phyloP scores from a whole-genome alignment of 257 asterid species.

The Buddleja alternifolia region DNA sequence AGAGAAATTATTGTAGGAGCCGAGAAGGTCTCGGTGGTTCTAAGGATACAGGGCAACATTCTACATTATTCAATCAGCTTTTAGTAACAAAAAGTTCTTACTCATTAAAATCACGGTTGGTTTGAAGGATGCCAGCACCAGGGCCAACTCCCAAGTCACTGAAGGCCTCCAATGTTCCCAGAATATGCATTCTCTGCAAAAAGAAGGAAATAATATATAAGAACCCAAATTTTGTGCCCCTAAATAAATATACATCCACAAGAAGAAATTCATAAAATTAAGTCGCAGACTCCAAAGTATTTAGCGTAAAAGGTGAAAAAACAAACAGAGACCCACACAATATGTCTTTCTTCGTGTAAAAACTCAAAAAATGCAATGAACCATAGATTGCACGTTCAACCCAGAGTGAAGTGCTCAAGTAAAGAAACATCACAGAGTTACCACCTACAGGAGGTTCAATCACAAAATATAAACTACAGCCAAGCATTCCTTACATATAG shows the following conservation, averaged over 20 bases:
- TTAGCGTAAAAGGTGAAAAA: neutral
- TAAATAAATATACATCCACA: constrained; percentile 12
- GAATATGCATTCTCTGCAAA: constrained; percentile 76
- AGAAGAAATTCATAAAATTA: neutral
- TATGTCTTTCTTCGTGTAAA: constrained; percentile 8
- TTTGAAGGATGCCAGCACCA: constrained; percentile 50
- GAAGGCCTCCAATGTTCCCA: constrained; percentile 82
- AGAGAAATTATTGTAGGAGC: too few species aligned
- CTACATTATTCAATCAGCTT: too few species aligned
- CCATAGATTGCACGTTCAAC: neutral
- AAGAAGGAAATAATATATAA: constrained; percentile 12
- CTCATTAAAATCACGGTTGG: constrained; percentile 83
- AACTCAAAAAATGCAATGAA: neutral
- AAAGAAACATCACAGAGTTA: neutral
- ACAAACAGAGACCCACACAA: constrained; percentile 7
- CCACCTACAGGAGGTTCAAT: neutral
- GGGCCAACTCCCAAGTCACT: constrained; percentile 55
- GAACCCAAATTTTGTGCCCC: neutral
- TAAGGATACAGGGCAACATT: too few species aligned
- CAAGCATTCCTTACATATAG: neutral
- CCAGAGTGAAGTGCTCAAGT: neutral
- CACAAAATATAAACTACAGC: neutral
- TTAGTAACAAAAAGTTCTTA: constrained; percentile 39
- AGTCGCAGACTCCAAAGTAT: neutral
- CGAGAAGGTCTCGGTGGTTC: too few species aligned